phyloP scores from a whole-genome alignment of 768 basidiomycete species.

The Mrakia frigida region DNA sequence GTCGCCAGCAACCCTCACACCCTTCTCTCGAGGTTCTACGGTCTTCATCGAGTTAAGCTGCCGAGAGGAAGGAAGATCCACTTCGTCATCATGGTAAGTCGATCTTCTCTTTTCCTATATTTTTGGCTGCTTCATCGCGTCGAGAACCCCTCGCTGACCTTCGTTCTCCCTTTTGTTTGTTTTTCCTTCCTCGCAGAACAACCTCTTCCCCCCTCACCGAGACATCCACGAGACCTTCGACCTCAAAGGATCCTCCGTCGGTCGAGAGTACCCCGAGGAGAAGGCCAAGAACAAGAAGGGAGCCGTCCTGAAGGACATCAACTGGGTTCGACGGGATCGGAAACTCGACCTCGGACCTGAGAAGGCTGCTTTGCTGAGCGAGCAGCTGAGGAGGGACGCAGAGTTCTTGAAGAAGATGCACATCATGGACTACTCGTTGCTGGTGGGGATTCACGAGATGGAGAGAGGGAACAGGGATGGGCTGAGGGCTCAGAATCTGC shows the following conservation, averaged over 20 bases:
- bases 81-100: constrained; percentile 81
- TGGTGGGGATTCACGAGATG: constrained; percentile 92
- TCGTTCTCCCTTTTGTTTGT: background rate
- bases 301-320: constrained; percentile 90
- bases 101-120: background rate
- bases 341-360: constrained; percentile 89
- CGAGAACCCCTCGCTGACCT: background rate
- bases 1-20: constrained; percentile 89
- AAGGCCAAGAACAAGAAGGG: constrained; percentile 69
- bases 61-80: constrained; percentile 92
- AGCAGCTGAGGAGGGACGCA: constrained; percentile 81
- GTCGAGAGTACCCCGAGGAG: constrained; percentile 79
- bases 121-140: no score
- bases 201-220: constrained; percentile 93
- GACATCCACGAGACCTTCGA: constrained; percentile 98
- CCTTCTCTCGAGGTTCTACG: constrained; percentile 88
- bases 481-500: constrained; percentile 79
- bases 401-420: constrained; percentile 73
- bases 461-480: constrained; percentile 86
- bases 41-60: constrained; percentile 93
- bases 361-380: constrained; percentile 81
- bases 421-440: constrained; percentile 95
- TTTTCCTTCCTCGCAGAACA: constrained; percentile 53
- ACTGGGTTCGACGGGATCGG: constrained; percentile 81
- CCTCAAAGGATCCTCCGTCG: constrained; percentile 89